Percentiles rank a stretch among this genome's conserved stretches.
phyloP scores from a whole-genome alignment of 768 basidiomycete species.

The Phlebiopsis flavidoalba region DNA sequence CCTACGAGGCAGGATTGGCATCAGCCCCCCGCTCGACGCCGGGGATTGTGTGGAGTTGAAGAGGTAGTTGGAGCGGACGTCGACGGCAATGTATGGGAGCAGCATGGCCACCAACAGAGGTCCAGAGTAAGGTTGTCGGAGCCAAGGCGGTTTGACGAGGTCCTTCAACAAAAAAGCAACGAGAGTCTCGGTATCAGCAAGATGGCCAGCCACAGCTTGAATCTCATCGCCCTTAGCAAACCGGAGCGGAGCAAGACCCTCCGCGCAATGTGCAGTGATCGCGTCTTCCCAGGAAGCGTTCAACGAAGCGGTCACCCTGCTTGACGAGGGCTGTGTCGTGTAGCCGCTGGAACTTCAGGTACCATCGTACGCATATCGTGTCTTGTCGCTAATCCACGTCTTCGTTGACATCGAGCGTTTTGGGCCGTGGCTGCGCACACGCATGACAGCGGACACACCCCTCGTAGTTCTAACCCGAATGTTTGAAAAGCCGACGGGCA shows the following conservation, averaged over 20 bases:
- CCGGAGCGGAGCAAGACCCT: constrained; percentile 37
- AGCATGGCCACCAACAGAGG: constrained; percentile 90
- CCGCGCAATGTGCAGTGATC: constrained; percentile 58
- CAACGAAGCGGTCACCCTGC: constrained; percentile 88
- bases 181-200: constrained; percentile 92
- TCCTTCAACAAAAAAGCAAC: constrained; percentile 93
- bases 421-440: constrained; percentile 92
- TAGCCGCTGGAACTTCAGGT: constrained; percentile 88
- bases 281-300: constrained; percentile 91
- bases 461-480: constrained; percentile 93
- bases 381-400: constrained; percentile 99
- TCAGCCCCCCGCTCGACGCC: constrained; percentile 91
- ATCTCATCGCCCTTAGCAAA: constrained; percentile 72
- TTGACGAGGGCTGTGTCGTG: constrained; percentile 90
- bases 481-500: constrained; percentile 92
- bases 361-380: constrained; percentile 96
- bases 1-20: constrained; percentile 88
- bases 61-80: constrained; percentile 92
- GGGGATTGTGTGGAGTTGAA: constrained; percentile 90
- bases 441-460: constrained; percentile 96
- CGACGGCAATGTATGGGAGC: constrained; percentile 80
- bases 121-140: constrained; percentile 73
- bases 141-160: constrained; percentile 82
- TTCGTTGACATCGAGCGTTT: constrained; percentile 97
- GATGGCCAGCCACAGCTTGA: constrained; percentile 87